Conservation (phyloP, 441 rosid genomes). For the Jatropha podagrica region DNA sequence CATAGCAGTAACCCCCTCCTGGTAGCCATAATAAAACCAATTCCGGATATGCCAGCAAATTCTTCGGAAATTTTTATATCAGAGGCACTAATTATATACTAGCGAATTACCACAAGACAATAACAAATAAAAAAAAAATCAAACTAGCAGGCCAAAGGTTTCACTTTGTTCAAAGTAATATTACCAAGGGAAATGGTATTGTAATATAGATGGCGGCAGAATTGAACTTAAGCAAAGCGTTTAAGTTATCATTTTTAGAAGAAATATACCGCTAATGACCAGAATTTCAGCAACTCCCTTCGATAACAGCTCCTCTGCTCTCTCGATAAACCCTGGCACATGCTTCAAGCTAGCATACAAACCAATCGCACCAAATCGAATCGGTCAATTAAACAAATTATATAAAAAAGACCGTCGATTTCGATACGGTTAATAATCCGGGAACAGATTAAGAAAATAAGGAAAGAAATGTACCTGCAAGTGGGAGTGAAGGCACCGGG, state of each 20-base stretch:
- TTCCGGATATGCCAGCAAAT: no score
- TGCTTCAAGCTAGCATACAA: constrained; percentile 61
- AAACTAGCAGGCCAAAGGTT: neutral
- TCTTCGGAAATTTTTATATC: no score
- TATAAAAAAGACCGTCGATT: neutral
- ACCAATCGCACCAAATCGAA: constrained; percentile 12
- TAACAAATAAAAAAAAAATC: no score
- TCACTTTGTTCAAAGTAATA: neutral
- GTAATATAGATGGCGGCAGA: neutral
- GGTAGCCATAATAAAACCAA: no score
- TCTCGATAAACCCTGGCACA: constrained; percentile 91
- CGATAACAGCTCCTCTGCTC: constrained; percentile 70
- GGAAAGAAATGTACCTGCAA: constrained; percentile 56
- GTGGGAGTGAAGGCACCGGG: constrained; percentile 99
- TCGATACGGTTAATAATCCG: neutral
- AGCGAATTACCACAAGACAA: neutral
- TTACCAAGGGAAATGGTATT: neutral
- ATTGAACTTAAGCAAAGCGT: neutral
- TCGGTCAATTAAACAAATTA: neutral
- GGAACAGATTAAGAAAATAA: neutral
- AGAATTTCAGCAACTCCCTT: constrained; percentile 80
- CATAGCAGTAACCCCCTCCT: neutral
- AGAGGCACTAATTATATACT: neutral
- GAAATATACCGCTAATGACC: constrained; percentile 67
- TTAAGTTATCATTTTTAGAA: no score